phyloP scores from a whole-genome alignment of 805 yeast species.

The Metschnikowia similis region DNA sequence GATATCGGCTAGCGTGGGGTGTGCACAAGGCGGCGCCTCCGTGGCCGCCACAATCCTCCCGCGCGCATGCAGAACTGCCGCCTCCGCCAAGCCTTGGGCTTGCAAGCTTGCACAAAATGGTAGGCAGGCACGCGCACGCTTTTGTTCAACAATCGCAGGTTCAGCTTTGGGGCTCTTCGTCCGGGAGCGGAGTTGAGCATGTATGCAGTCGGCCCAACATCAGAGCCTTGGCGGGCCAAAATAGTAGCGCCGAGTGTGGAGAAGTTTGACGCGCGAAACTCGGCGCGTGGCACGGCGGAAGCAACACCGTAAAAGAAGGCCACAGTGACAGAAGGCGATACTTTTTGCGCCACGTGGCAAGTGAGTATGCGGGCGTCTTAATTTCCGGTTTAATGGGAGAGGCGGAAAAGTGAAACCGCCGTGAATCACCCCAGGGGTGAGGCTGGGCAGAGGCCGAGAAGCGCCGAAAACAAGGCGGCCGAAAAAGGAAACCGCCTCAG shows the following conservation, averaged over 20 bases:
- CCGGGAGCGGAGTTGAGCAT: not conserved
- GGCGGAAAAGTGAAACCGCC: too few species aligned
- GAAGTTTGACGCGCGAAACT: not conserved
- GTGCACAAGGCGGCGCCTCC: not conserved
- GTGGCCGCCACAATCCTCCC: not conserved
- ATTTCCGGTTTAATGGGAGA: too few species aligned
- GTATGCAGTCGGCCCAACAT: not conserved
- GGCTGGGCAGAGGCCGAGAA: too few species aligned
- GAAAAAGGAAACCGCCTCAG: too few species aligned
- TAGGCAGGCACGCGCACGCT: not conserved
- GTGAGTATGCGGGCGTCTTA: too few species aligned
- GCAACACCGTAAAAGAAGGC: not conserved
- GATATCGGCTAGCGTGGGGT: slow-evolving; percentile 6
- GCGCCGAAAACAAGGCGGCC: too few species aligned
- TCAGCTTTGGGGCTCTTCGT: too few species aligned
- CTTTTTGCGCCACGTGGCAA: too few species aligned
- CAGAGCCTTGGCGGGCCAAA: not conserved
- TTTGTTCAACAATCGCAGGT: too few species aligned
- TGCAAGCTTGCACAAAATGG: not conserved
- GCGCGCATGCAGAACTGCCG: not conserved
- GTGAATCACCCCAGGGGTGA: too few species aligned
- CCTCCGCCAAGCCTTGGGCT: not conserved
- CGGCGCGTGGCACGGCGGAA: not conserved
- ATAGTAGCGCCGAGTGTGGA: not conserved
- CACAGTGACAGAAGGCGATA: too few species aligned